Base-by-base conservation (phyloP, 2,329 filamentous ascomycete genomes). In the Nothophaeocryptopus gaeumannii region DNA sequence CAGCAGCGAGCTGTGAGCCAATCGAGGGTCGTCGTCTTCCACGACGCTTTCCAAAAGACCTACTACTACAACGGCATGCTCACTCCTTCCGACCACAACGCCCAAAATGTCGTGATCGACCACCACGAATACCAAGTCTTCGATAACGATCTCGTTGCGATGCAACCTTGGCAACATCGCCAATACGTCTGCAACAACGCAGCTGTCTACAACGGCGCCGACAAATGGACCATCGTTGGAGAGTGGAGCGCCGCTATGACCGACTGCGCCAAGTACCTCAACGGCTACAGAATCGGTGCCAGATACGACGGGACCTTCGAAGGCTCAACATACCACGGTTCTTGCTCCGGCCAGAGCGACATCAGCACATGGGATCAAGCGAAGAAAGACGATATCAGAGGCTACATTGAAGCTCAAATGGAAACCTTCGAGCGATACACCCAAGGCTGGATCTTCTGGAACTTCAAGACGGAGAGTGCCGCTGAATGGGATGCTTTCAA, bases 81-180 rank as follows among this genome's bases (percentile, higher is more conserved):
- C 58, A 78, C 73, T 2, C 70, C 72, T 1, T 71, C 69, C 0
- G 75, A 78, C 60, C 69, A 74, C 54, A 72, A 74, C 56, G 71
- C 75, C 2, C 71, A 77, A 38, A 78, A 79, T 39, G 77, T 85
- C 35, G 77, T 79, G 39, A 68, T 88, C 54, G 84, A 88, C 61
- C 82, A 84, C 50, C 84, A 88, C 63, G 81, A 86, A 62, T 88
- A 87, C 63, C 79, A 86, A 63, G 74, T 83, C 50, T 86, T 86
- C 68, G 74, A 72, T 51, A 67, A 74, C 16, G 71, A 68, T 0
- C 70, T 79, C 26, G 69, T 84, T 29, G 71, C 73, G 15, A 67
- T 79, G 64, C 67, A 71, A 32, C 74, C 76, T 3, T 69, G 72
- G 56, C 63, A 79, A 47, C 84, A 87, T 57, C 69, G 79, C 33